Evolutionary conservation across 306 rosid species (phyloP), one percentile per base, ranked within the genome.

Genomic region (Lagenaria siceraria): DNA sequence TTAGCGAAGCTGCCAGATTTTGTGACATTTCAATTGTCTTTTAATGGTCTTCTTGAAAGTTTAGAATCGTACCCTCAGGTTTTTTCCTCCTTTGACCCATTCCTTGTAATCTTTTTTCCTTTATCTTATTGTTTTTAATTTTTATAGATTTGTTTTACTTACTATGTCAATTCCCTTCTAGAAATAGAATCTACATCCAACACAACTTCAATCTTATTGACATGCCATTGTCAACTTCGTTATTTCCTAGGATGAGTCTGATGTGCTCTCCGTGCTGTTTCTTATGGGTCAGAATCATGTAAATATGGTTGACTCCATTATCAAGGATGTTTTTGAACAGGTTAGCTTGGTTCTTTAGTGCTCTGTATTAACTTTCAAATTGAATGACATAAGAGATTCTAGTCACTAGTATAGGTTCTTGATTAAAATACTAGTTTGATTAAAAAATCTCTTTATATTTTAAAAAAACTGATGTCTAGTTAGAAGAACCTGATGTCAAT

Each of bases 201-300:
- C 55, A 21, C 21, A 42, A 42, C 2, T 43, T 46, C 55, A 70
- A 49, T 5, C 61, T 72, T 29, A 24, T 59, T 40, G 51, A 35
- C 43, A 31, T 31, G 38, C 40, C 9, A 25, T 43, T 59, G 66
- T 60, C 70, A 52, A 51, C 70, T 88, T 81, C 6, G 10, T 49
- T 48, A 29, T 33, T 72, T 72, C 46, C 55, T 89, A 94, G 96
- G 98, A 94, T 80, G 98, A 94, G 85, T 89, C 87, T 81, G 95
- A 87, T 82, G 77, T 82, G 64, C 86, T 92, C 81, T 89, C 88
- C 24, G 87, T 83, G 52, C 55, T 90, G 78, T 90, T 89, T 86
- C 92, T 87, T 86, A 83, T 92, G 62, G 96, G 95, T 62, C 87
- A 81, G 64, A 90, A 87, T 82, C 97, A 92, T 89, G 87, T 85